Percentiles rank a stretch among this genome's conserved stretches.
phyloP scores from a whole-genome alignment of 345 rosid genomes.

The Tarenaya hassleriana region DNA sequence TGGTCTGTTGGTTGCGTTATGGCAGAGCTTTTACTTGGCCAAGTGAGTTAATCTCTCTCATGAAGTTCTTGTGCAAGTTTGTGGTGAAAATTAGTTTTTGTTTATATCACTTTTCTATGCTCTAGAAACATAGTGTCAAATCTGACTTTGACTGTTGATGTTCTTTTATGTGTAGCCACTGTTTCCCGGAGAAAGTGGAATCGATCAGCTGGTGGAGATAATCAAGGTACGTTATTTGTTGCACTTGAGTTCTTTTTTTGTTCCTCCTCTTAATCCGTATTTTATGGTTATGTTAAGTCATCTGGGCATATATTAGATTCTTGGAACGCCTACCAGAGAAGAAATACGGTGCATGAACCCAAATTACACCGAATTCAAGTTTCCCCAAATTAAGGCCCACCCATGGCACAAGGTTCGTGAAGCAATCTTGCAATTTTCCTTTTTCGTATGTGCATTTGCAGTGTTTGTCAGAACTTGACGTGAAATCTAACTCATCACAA shows the following conservation, averaged over 20 bases:
- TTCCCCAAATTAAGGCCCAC: conserved; percentile 98
- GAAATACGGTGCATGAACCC: conserved; percentile 99
- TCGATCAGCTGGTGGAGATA: conserved; percentile 96
- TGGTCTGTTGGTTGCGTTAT: conserved; percentile 98
- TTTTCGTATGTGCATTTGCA: conserved; percentile 1
- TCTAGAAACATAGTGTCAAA: too few species aligned
- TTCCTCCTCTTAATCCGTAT: background rate
- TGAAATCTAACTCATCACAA: conserved; percentile 17
- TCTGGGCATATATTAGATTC: conserved; percentile 41
- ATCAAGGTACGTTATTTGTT: conserved; percentile 53
- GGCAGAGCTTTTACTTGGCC: conserved; percentile 95
- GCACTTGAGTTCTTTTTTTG: background rate
- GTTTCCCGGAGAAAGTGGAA: conserved; percentile 96
- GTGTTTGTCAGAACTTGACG: background rate
- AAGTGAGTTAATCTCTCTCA: conserved; percentile 40
- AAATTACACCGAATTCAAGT: conserved; percentile 88
- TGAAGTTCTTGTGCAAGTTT: too few species aligned
- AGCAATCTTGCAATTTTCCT: background rate
- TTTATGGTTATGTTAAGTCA: conserved; percentile 5
- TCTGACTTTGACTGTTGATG: conserved; percentile 8
- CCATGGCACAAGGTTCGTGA: conserved; percentile 85
- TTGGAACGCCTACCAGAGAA: conserved; percentile 96
- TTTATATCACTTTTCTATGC: too few species aligned
- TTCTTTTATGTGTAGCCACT: conserved; percentile 60
- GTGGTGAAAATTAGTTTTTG: too few species aligned